Evolutionary conservation across 2,329 filamentous ascomycete species (phyloP).

Genomic region (Penicillium griseofulvum): DNA sequence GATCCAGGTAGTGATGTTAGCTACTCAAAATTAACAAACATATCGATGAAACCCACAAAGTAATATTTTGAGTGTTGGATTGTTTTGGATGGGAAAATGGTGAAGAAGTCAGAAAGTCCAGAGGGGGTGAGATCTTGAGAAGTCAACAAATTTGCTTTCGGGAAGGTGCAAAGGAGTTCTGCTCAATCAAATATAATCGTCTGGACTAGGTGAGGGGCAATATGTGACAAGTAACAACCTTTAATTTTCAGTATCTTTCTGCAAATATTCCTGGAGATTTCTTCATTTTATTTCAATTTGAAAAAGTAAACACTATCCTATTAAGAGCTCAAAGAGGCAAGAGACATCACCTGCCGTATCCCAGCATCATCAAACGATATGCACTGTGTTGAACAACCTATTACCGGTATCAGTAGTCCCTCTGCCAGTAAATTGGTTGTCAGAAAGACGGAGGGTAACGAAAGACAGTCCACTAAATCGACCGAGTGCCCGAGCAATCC

Average conservation of each 20-base stretch:
- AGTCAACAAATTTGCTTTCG: not conserved
- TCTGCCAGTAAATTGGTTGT: conserved; percentile 56
- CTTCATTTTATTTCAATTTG: not conserved
- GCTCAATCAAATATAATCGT: not conserved
- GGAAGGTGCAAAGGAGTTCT: not conserved
- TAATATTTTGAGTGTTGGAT: rapidly evolving
- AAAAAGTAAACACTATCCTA: too few relatives aligned
- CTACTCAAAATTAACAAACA: too few relatives aligned
- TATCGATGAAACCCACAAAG: too few relatives aligned
- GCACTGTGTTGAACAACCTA: conserved; percentile 1
- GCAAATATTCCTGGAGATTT: too few relatives aligned
- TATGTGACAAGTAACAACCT: too few relatives aligned
- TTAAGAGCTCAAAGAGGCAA: not conserved
- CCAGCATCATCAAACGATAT: not conserved
- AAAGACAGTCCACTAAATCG: conserved; percentile 36
- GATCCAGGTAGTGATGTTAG: not conserved
- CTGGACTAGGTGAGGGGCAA: too few relatives aligned
- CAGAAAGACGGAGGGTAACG: conserved; percentile 55
- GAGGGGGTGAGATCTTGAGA: not conserved
- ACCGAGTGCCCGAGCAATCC: conserved; percentile 18
- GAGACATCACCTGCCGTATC: not conserved
- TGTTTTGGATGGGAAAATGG: not conserved
- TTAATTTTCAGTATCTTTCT: too few relatives aligned
- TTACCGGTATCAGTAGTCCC: conserved; percentile 56
- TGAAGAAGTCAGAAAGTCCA: not conserved